A percentile compares a stretch with the other conserved stretches of the same genome.
phyloP scores from a whole-genome alignment of 306 rosid species.

The Cucumis cinereus region DNA sequence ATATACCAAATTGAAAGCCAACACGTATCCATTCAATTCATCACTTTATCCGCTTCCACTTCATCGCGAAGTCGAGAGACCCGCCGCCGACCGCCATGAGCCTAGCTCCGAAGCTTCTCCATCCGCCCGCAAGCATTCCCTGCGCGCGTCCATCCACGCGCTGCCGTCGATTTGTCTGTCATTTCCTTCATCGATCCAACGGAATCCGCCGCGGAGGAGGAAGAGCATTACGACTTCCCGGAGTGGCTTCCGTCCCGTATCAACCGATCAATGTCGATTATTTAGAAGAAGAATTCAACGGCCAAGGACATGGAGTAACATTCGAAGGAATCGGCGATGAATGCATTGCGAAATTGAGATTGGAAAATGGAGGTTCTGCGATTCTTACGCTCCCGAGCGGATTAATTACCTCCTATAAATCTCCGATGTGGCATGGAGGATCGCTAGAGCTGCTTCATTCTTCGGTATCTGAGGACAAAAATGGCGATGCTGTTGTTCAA shows the following conservation, averaged over 20 bases:
- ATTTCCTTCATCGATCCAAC: not conserved
- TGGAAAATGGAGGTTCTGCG: conserved; percentile 58
- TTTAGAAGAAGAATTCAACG: conserved; percentile 52
- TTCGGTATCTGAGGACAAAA: conserved; percentile 36
- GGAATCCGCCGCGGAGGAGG: not conserved
- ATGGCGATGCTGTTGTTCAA: conserved; percentile 26
- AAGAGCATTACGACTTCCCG: conserved; percentile 26
- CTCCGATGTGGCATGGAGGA: conserved; percentile 90
- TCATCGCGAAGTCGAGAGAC: not conserved
- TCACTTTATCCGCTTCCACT: conserved; percentile 1
- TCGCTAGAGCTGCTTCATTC: conserved; percentile 62
- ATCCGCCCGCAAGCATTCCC: not conserved
- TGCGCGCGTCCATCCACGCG: not conserved
- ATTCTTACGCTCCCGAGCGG: conserved; percentile 71
- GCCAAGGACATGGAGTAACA: conserved; percentile 57
- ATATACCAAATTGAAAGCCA: not conserved
- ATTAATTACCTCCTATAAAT: conserved; percentile 63
- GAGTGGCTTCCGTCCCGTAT: conserved; percentile 54
- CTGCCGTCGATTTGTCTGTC: not conserved
- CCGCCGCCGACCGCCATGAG: not conserved
- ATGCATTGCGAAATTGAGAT: conserved; percentile 47
- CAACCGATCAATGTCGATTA: conserved; percentile 56
- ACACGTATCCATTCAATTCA: not conserved
- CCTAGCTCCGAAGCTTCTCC: not conserved
- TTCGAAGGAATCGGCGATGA: conserved; percentile 54